Conservation (phyloP, 108 stramenopile genomes). For the Cyclotella distinguenda region DNA sequence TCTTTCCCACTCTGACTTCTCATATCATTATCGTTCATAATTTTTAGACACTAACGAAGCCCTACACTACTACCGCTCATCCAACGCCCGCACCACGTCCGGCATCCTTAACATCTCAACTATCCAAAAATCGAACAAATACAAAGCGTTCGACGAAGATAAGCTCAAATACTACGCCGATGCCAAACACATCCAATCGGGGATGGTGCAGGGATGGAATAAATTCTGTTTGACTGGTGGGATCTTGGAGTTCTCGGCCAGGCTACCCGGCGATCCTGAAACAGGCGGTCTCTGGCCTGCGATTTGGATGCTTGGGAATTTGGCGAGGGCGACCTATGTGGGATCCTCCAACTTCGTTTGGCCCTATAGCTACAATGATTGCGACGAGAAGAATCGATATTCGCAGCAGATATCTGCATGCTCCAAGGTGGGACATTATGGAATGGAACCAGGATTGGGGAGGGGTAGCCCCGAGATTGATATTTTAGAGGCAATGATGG, state of each 20-base stretch:
- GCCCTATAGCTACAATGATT: conserved; percentile 89
- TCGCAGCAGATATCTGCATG: conserved; percentile 85
- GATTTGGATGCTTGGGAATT: conserved; percentile 88
- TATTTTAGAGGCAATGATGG: conserved; percentile 90
- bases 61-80: conserved; percentile 76
- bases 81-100: conserved; percentile 67
- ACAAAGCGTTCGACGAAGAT: conserved; percentile 83
- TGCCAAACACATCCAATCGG: conserved; percentile 76
- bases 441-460: conserved; percentile 65
- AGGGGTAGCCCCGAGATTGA: conserved; percentile 92
- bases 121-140: conserved; percentile 59
- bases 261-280: conserved; percentile 73
- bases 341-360: conserved; percentile 88
- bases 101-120: conserved; percentile 77
- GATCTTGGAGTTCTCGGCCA: conserved; percentile 83
- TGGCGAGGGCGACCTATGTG: conserved; percentile 89
- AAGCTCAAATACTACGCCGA: conserved; percentile 69
- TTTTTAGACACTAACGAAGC: conserved; percentile 80
- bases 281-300: conserved; percentile 90
- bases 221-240: conserved; percentile 93
- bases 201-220: conserved; percentile 90
- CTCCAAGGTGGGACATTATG: conserved; percentile 75
- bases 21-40: not conserved
- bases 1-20: not conserved
- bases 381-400: conserved; percentile 57